Evolutionary conservation across 192 early-diverging fungal genomes (phyloP).

Genomic region (Irineochytrium annulatum): DNA sequence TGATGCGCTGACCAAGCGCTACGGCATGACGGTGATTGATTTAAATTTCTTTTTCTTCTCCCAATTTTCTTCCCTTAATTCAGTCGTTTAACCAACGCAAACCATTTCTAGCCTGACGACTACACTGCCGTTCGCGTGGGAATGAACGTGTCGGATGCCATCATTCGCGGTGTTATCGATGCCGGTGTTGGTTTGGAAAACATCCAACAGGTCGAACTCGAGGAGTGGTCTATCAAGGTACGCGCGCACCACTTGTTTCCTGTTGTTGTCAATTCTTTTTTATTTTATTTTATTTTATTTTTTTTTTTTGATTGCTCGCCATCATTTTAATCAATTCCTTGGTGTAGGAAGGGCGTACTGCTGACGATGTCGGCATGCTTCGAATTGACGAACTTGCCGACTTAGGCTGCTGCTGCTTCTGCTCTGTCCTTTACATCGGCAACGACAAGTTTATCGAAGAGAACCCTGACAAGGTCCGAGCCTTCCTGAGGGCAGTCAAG

Average conservation of each 20-base stretch:
- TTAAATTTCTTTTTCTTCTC: neutral
- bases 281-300: too few species aligned
- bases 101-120: conserved; percentile 23
- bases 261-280: too few species aligned
- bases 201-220: conserved; percentile 52
- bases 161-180: conserved; percentile 55
- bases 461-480: conserved; percentile 54
- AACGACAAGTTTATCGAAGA: conserved; percentile 53
- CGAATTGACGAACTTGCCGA: conserved; percentile 65
- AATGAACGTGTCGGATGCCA: conserved; percentile 62
- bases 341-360: conserved; percentile 42
- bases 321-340: too few species aligned
- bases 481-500: conserved; percentile 52
- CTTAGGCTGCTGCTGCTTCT: conserved; percentile 63
- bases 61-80: neutral
- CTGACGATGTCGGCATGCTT: conserved; percentile 55
- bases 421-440: conserved; percentile 57
- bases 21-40: conserved; percentile 53
- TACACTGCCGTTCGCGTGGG: conserved; percentile 61
- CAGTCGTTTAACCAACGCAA: neutral
- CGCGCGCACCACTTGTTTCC: too few species aligned
- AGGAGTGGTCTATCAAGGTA: neutral
- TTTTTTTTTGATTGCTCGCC: too few species aligned
- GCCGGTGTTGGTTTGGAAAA: conserved; percentile 66
- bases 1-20: conserved; percentile 50